Evolutionary conservation across 495 filamentous ascomycete species (phyloP).

Genomic region (Opeltia flavorubescens): DNA sequence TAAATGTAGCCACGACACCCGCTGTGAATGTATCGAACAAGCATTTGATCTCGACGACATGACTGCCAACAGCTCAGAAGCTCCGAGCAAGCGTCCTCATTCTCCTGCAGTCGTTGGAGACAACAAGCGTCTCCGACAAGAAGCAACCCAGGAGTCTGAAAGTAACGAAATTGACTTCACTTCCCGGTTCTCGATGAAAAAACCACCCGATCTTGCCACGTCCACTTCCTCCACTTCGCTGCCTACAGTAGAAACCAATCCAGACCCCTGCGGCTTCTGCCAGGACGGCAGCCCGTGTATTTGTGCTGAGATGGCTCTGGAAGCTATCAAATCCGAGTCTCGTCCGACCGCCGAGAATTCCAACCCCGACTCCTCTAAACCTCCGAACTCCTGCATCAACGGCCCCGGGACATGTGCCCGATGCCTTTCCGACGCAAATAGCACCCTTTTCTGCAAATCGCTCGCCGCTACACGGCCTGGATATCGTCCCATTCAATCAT

Average conservation of each 20-base stretch:
- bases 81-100: conserved; percentile 20
- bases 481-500: conserved; percentile 6
- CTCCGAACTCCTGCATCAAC: conserved; percentile 40
- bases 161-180: conserved; percentile 62
- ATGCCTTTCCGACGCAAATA: conserved; percentile 62
- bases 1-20: conserved; percentile 41
- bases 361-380: conserved; percentile 25
- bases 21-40: conserved; percentile 61
- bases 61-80: background rate
- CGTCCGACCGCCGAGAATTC: conserved; percentile 40
- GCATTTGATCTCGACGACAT: conserved; percentile 26
- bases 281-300: conserved; percentile 71
- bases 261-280: conserved; percentile 77
- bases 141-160: conserved; percentile 34
- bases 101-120: conserved; percentile 20
- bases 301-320: conserved; percentile 58
- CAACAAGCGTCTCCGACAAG: conserved; percentile 25
- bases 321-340: conserved; percentile 13
- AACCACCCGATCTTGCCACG: conserved; percentile 17
- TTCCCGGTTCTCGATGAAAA: conserved; percentile 40
- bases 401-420: conserved; percentile 71
- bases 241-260: conserved; percentile 16
- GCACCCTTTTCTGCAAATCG: conserved; percentile 75
- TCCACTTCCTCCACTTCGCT: conserved; percentile 20
- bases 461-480: conserved; percentile 51